Conservation (phyloP, 2,329 filamentous ascomycete genomes). For the Fusarium sp. region DNA sequence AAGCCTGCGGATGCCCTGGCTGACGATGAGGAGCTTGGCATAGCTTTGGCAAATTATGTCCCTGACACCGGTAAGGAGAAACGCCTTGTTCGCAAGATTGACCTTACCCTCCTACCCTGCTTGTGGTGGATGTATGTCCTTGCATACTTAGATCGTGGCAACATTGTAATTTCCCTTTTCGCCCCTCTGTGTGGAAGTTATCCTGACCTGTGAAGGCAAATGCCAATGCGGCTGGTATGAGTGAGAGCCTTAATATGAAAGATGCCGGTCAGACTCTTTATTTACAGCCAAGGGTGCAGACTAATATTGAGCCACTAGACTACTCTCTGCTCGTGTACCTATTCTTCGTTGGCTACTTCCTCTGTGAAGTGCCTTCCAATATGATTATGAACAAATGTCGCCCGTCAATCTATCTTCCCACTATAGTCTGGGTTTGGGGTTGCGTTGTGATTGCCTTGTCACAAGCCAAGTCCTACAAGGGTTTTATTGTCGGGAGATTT, state of each 20-base stretch:
- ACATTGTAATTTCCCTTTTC: conserved; percentile 44
- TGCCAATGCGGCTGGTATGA: conserved; percentile 11
- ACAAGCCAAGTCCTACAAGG: conserved; percentile 61
- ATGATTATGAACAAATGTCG: conserved; percentile 65
- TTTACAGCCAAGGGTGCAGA: too few species aligned
- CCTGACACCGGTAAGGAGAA: conserved; percentile 48
- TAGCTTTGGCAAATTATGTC: conserved; percentile 21
- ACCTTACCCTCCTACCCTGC: conserved; percentile 65
- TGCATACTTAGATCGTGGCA: conserved; percentile 50
- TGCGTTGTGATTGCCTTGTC: conserved; percentile 62
- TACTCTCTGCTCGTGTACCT: conserved; percentile 11
- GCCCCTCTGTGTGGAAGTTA: fast-evolving
- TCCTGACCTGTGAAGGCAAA: not conserved
- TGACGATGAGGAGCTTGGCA: conserved; percentile 12
- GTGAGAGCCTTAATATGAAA: conserved; percentile 5
- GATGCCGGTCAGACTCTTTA: not conserved
- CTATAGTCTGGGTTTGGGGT: conserved; percentile 65
- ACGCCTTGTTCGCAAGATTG: conserved; percentile 61
- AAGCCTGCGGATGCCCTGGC: not conserved
- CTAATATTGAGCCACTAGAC: not conserved
- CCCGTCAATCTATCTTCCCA: conserved; percentile 65
- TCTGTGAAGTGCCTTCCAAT: conserved; percentile 69
- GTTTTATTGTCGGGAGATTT: conserved; percentile 62
- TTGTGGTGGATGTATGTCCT: conserved; percentile 56
- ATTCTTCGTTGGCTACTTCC: conserved; percentile 69